Percentiles rank a stretch among this genome's conserved stretches.
These are phyloP conservation scores for Cordyceps cicadae DNA, from an alignment of 2,329 filamentous ascomycete species.

Conservation along the genomic window DNA sequence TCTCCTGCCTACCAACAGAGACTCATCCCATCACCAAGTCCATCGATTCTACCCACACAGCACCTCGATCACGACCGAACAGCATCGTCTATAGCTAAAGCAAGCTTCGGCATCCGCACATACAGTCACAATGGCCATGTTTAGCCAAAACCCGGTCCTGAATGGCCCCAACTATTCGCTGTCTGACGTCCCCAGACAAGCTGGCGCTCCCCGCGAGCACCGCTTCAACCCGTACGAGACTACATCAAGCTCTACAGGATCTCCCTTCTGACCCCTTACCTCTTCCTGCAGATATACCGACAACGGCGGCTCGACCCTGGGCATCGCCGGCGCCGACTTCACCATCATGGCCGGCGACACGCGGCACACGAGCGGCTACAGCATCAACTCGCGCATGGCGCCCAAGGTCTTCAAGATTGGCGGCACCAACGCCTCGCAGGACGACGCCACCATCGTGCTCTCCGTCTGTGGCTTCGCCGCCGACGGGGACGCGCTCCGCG, in stretches of 20 bases:
- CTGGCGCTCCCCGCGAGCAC: constrained; percentile 59
- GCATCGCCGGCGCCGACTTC: constrained; percentile 90
- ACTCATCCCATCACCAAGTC: neutral
- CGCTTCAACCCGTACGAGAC: constrained; percentile 75
- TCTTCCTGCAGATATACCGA: constrained; percentile 68
- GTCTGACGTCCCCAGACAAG: constrained; percentile 49
- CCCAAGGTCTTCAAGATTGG: constrained; percentile 98
- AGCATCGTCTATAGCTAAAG: neutral
- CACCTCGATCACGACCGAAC: neutral
- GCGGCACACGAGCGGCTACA: constrained; percentile 90
- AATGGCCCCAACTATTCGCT: constrained; percentile 64
- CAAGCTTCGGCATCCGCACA: neutral
- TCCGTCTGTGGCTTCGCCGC: constrained; percentile 94
- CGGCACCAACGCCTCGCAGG: constrained; percentile 76
- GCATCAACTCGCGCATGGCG: constrained; percentile 92
- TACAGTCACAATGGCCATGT: constrained; percentile 51
- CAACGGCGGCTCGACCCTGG: constrained; percentile 93
- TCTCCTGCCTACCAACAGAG: constrained; percentile 4
- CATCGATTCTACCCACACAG: constrained; percentile 9
- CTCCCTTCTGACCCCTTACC: neutral
- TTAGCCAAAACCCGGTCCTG: constrained; percentile 61
- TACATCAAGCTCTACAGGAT: neutral
- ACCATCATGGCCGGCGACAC: constrained; percentile 96
- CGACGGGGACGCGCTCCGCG: constrained; percentile 87
- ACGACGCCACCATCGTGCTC: constrained; percentile 77